Evolutionary conservation across 179 eudicot genomes (phyloP), one percentile per base, ranked within the genome.

Genomic region (Dionaea muscipula): DNA sequence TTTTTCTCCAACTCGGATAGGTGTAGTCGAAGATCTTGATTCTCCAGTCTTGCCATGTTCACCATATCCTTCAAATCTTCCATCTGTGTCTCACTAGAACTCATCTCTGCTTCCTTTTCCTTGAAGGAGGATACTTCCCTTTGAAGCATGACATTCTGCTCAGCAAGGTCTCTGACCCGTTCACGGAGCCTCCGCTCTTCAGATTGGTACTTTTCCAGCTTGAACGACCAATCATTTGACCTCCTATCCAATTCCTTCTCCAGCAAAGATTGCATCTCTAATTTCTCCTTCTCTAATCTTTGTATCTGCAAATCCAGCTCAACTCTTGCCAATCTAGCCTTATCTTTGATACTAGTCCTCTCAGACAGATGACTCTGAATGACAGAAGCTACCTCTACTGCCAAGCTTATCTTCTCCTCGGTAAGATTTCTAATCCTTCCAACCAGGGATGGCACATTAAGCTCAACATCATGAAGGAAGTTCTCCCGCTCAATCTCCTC

Each of bases 121-220:
- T 76, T 69, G 36, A 77, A 74, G 11, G 76, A 73, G 53, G 94
- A 83, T 18, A 86, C 72, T 43, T 86, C 98, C 50, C 86, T 87
- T 79, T 91, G 95, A 35, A 91, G 79, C 5, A 78, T 73, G 55
- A 91, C 98, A 62, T 91, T 86, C 68, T 84, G 94, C 72, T 91
- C 98, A 12, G 95, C 98, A 56, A 91, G 91, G 68, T 91, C 88
- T 70, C 87, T 75, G 11, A 84, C 88, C 58, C 95, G 78, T 44
- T 84, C 88, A 28, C 94, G 81, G 44, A 91, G 95, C 68, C 84
- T 80, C 64, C 72, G 82, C 74, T 91, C 98, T 74, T 91, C 95
- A 18, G 57, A 67, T 54, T 80, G 82, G 61, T 68, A 86, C 57
- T 73, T 82, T 77, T 86, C 95, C 56, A 78, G 74, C 71, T 86